These are phyloP conservation scores for Hyphodiscus hymeniophilus DNA, from an alignment of 495 filamentous ascomycete genomes.

Conservation along the genomic window DNA sequence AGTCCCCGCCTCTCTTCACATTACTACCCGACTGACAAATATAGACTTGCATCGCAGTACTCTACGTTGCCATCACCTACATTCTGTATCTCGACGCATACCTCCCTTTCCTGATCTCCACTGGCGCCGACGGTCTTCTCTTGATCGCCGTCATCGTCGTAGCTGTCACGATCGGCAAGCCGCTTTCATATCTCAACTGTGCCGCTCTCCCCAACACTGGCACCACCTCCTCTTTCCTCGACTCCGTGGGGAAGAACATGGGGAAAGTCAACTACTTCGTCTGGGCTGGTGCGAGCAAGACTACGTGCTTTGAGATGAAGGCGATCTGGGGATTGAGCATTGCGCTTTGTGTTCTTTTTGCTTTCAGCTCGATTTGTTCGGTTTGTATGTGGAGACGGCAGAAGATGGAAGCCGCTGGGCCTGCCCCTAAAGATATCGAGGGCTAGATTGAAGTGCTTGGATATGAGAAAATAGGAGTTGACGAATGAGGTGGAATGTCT, in stretches of 20 bases:
- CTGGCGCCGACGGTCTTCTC: constrained; percentile 54
- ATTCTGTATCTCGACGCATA: constrained; percentile 71
- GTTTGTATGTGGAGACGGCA: constrained; percentile 20
- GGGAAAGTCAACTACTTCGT: constrained; percentile 43
- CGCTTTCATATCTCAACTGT: constrained; percentile 73
- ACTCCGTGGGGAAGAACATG: constrained; percentile 29
- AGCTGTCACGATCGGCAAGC: constrained; percentile 67
- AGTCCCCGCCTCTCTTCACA: constrained; percentile 26
- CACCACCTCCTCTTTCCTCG: constrained; percentile 26
- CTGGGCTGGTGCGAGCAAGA: constrained; percentile 58
- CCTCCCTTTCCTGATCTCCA: constrained; percentile 61
- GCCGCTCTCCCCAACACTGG: constrained; percentile 27
- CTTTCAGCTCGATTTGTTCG: constrained; percentile 40
- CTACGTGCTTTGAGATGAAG: constrained; percentile 79
- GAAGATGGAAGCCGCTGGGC: not conserved
- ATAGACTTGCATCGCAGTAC: constrained; percentile 64
- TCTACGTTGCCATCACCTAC: constrained; percentile 68
- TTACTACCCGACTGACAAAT: not conserved
- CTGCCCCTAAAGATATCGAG: constrained; percentile 28
- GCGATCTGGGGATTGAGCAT: constrained; percentile 84
- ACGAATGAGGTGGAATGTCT: not conserved
- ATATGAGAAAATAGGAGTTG: not conserved
- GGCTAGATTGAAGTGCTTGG: constrained; percentile 14
- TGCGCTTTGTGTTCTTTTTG: constrained; percentile 70
- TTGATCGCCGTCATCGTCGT: constrained; percentile 67